Evolutionary conservation across 495 filamentous ascomycete genomes (phyloP), one percentile per base, ranked within the genome.

Genomic region (Neurospora sublineolata): DNA sequence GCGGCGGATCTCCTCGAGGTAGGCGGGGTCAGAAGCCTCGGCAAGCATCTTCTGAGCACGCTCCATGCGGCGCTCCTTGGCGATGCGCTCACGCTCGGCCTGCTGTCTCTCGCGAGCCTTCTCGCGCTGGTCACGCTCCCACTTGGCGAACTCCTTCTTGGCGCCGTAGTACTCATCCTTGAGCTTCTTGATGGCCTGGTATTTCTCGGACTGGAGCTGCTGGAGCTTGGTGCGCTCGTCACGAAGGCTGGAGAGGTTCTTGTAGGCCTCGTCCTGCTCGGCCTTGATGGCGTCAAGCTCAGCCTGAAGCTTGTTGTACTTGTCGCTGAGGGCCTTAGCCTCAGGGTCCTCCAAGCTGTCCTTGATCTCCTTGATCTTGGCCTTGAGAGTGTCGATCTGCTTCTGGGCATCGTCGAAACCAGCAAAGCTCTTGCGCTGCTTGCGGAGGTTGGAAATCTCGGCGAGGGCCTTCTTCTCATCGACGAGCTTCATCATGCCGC

Each of bases 401-500:
- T 93, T 93, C 81, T 97, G 91, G 27, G 86, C 83, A 42, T 92
- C 89, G 23, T 94, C 92, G 77, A 98, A 89, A 41, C 87, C 87
- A 67, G 88, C 89, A 76, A 98, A 97, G 80, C 87, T 89, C 89
- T 97, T 98, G 81, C 91, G 90, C 80, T 91, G 89, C 85, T 94
- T 97, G 78, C 91, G 89, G 73, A 97, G 83, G 79, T 81, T 91
- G 67, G 90, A 90, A 70, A 96, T 89, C 74, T 97, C 93, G 23
- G 86, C 80, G 1, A 98, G 84, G 6, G 93, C 92, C 86, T 97
- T 97, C 86, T 92, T 94, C 88, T 98, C 96, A 73, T 98, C 95
- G 4, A 97, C 96, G 70, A 99, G 80, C 77, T 93, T 95, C 90
- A 98, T 91, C 74, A 86, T 91, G 64, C 94, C 93, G 68, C 88